These are phyloP conservation scores for Camillea tinctor DNA, from an alignment of 2,329 filamentous ascomycete genomes.

Conservation along the genomic window DNA sequence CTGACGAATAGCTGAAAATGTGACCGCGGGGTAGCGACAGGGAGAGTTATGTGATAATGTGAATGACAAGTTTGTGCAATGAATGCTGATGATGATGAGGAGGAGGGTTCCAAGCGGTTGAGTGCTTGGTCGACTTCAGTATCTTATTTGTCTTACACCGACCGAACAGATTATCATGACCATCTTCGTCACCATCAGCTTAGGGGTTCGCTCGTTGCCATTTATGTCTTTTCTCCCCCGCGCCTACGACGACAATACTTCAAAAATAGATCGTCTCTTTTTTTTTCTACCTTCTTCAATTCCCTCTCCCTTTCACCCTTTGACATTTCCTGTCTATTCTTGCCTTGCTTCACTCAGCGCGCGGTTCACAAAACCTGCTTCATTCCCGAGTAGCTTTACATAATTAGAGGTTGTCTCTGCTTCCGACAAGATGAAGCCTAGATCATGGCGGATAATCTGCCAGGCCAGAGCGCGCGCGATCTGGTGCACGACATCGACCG, in stretches of 20 bases:
- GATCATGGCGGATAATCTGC: conserved; percentile 9
- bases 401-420: conserved; percentile 20
- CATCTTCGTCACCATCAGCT: background rate
- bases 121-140: background rate
- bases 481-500: conserved; percentile 4
- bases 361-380: conserved; percentile 28
- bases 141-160: background rate
- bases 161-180: background rate
- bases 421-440: conserved; percentile 4
- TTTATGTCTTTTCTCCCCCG: conserved; percentile 14
- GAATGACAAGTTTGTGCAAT: background rate
- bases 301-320: conserved; percentile 6
- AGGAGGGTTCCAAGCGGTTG: background rate
- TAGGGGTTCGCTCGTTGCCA: conserved; percentile 8
- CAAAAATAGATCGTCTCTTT: conserved; percentile 3
- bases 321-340: conserved; percentile 1
- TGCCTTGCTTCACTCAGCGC: conserved; percentile 30
- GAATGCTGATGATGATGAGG: background rate
- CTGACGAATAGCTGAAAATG: conserved; percentile 9
- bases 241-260: background rate
- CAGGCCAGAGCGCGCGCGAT: conserved; percentile 20
- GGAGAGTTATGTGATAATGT: conserved; percentile 10
- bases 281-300: conserved; percentile 3
- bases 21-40: conserved; percentile 10
- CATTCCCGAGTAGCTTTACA: conserved; percentile 17